Percentiles rank a stretch among this genome's conserved stretches.
These are phyloP conservation scores for Mycena kentingensis DNA, from an alignment of 768 basidiomycete genomes.

Conservation along the genomic window DNA sequence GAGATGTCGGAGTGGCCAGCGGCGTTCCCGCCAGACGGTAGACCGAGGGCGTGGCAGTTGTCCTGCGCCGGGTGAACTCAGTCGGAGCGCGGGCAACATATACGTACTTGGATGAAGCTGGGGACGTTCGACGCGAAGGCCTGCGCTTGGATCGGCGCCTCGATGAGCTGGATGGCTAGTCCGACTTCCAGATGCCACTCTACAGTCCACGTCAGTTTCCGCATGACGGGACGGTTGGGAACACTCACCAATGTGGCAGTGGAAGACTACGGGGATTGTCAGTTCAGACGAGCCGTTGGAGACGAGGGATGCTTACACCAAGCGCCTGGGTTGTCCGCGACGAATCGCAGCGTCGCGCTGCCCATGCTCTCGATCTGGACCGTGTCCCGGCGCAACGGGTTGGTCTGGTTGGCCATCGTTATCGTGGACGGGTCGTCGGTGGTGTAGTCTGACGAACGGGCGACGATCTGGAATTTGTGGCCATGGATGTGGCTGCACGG, in stretches of 20 bases:
- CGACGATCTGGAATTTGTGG: slow-evolving; percentile 82
- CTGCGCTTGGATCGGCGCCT: slow-evolving; percentile 76
- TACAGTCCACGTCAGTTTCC: too few species aligned
- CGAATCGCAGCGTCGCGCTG: slow-evolving; percentile 73
- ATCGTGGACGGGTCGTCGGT: slow-evolving; percentile 76
- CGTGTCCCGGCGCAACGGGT: slow-evolving; percentile 93
- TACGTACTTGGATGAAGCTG: slow-evolving; percentile 41
- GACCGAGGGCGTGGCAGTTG: slow-evolving; percentile 68
- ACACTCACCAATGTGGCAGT: slow-evolving; percentile 84
- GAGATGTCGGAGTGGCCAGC: slow-evolving; percentile 74
- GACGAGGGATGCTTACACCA: too few species aligned
- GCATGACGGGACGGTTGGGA: too few species aligned
- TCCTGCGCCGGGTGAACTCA: slow-evolving; percentile 37
- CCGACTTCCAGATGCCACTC: slow-evolving; percentile 88
- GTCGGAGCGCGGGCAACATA: neutral
- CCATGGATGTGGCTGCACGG: slow-evolving; percentile 84
- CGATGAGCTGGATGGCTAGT: slow-evolving; percentile 82
- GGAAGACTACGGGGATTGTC: too few species aligned
- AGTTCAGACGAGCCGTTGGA: too few species aligned
- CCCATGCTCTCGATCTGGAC: slow-evolving; percentile 69
- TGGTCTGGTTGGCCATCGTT: slow-evolving; percentile 71
- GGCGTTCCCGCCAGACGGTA: slow-evolving; percentile 77
- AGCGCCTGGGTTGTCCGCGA: slow-evolving; percentile 91
- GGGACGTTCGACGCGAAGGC: slow-evolving; percentile 53
- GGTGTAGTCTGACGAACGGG: slow-evolving; percentile 67